Conservation (phyloP, 768 basidiomycete genomes). For the Podaxis pistillaris region DNA sequence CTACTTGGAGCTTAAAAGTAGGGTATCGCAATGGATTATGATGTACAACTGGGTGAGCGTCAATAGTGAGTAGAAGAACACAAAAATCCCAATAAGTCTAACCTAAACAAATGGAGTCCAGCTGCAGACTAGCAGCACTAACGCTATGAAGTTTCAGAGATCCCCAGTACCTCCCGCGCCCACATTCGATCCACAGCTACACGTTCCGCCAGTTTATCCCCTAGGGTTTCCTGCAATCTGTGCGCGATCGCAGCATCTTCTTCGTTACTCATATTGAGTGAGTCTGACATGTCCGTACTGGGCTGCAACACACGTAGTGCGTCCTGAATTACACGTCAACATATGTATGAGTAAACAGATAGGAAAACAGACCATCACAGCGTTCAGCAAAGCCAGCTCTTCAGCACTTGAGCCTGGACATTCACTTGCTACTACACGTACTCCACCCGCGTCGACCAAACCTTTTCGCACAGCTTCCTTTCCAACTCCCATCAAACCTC, state of each 20-base stretch:
- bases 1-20: no score
- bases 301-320: conserved; percentile 61
- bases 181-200: conserved; percentile 60
- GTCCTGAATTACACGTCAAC: conserved; percentile 36
- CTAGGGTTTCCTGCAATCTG: conserved; percentile 53
- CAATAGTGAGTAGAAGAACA: background rate
- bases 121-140: background rate
- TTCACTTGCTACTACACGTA: conserved; percentile 70
- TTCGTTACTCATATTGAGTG: conserved; percentile 48
- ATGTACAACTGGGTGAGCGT: background rate
- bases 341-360: background rate
- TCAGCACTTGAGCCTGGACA: conserved; percentile 41
- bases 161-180: conserved; percentile 57
- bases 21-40: background rate
- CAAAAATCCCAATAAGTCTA: background rate
- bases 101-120: background rate
- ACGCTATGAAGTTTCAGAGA: conserved; percentile 18
- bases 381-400: conserved; percentile 46
- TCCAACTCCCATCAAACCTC: conserved; percentile 82
- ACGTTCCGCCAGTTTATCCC: conserved; percentile 59
- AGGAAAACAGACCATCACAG: conserved; percentile 54
- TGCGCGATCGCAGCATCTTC: conserved; percentile 46
- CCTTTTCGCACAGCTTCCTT: conserved; percentile 85
- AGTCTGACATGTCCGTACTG: conserved; percentile 54
- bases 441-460: conserved; percentile 77